These are phyloP conservation scores for Penicillium aurantiogriseum DNA, from an alignment of 2,329 filamentous ascomycete genomes.

Conservation along the genomic window DNA sequence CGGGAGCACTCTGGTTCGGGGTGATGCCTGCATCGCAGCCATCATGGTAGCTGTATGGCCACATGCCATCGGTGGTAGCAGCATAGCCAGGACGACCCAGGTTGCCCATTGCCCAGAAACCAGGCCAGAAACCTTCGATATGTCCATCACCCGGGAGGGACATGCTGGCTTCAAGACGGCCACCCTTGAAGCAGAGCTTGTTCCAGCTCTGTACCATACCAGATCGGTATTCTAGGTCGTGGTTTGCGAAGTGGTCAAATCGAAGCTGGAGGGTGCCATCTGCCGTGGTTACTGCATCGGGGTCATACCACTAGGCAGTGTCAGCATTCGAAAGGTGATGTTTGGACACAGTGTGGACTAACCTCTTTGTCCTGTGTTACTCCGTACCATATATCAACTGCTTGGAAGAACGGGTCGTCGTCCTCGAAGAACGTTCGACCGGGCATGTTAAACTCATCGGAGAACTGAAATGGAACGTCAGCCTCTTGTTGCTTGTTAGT, in stretches of 20 bases:
- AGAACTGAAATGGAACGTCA: constrained; percentile 50
- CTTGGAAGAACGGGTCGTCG: constrained; percentile 68
- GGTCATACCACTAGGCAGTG: constrained; percentile 63
- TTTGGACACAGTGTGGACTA: constrained; percentile 14
- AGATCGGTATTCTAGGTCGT: constrained; percentile 65
- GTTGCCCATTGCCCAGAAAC: constrained; percentile 75
- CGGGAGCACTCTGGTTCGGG: constrained; percentile 66
- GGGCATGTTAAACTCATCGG: constrained; percentile 68
- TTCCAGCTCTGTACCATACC: constrained; percentile 77
- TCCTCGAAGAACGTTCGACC: constrained; percentile 69
- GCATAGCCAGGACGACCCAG: constrained; percentile 67
- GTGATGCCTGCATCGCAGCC: constrained; percentile 69
- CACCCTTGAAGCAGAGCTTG: constrained; percentile 70
- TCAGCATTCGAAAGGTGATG: constrained; percentile 6
- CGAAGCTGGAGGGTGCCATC: constrained; percentile 63
- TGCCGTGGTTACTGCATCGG: constrained; percentile 62
- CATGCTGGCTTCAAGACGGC: constrained; percentile 67
- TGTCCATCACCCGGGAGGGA: constrained; percentile 67
- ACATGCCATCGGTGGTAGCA: constrained; percentile 68
- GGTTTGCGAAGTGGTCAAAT: constrained; percentile 65
- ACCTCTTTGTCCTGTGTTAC: constrained; percentile 68
- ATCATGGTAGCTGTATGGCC: constrained; percentile 71
- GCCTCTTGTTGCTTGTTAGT: not conserved
- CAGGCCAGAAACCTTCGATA: constrained; percentile 69
- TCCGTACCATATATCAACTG: constrained; percentile 69